phyloP scores from a whole-genome alignment of 441 rosid genomes.

The Corymbia citriodora region DNA sequence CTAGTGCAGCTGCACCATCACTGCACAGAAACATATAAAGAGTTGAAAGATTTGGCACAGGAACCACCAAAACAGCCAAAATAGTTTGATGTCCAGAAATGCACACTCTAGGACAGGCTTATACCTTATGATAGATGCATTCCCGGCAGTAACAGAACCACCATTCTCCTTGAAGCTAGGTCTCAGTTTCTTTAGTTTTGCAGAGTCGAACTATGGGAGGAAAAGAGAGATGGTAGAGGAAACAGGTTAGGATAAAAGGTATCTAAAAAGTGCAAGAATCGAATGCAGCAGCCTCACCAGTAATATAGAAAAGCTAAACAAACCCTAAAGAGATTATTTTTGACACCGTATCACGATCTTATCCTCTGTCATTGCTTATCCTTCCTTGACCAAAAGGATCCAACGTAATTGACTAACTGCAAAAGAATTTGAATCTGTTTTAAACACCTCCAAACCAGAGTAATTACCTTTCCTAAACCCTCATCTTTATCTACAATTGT shows the following conservation, averaged over 20 bases:
- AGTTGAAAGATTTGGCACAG: constrained; percentile 7
- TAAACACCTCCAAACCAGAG: neutral
- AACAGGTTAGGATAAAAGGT: neutral
- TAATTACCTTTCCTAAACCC: constrained; percentile 68
- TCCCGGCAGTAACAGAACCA: constrained; percentile 95
- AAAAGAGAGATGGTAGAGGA: neutral
- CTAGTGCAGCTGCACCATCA: constrained; percentile 19
- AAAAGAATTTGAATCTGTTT: neutral
- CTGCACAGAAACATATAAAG: constrained; percentile 1
- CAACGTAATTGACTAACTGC: neutral
- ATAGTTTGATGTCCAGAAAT: neutral
- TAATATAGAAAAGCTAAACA: neutral
- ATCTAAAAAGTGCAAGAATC: neutral
- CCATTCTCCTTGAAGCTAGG: constrained; percentile 85
- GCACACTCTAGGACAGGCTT: neutral
- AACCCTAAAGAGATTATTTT: neutral
- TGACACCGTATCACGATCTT: neutral
- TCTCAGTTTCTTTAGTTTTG: constrained; percentile 71
- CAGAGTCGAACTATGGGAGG: constrained; percentile 66
- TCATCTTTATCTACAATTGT: constrained; percentile 66
- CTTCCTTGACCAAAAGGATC: neutral
- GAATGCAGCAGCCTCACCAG: neutral
- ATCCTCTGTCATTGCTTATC: neutral
- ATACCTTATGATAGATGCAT: constrained; percentile 94
- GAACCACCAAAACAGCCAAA: neutral